phyloP scores from a whole-genome alignment of 2,329 filamentous ascomycete genomes.

The Beauveria australis region DNA sequence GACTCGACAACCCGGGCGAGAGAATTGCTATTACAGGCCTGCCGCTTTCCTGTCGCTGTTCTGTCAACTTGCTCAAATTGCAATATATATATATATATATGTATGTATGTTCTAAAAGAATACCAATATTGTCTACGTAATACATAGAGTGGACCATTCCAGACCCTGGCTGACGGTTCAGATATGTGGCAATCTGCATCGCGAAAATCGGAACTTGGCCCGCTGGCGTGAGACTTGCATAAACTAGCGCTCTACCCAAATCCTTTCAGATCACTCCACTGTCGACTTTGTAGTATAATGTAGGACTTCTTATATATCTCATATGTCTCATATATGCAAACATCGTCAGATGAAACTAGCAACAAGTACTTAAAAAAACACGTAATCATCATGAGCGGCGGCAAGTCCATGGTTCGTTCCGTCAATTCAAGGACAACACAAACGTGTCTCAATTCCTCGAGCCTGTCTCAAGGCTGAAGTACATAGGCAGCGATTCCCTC shows the following conservation, averaged over 20 bases:
- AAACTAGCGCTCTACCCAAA: background rate
- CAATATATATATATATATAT: background rate
- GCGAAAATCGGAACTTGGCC: background rate
- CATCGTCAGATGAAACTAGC: background rate
- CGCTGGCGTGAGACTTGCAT: background rate
- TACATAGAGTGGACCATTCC: background rate
- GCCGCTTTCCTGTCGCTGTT: background rate
- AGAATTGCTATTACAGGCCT: background rate
- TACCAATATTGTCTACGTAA: background rate
- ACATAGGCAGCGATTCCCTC: conserved; percentile 6
- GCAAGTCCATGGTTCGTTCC: background rate
- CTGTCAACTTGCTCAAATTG: background rate
- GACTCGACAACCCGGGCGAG: background rate
- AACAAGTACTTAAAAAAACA: background rate
- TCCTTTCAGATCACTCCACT: background rate
- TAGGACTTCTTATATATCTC: too few species aligned
- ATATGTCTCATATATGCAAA: background rate
- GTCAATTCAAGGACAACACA: background rate
- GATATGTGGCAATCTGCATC: background rate
- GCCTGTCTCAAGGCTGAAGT: background rate
- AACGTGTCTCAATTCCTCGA: background rate
- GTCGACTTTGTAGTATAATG: background rate
- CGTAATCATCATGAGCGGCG: background rate
- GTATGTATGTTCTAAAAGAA: background rate
- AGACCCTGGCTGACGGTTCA: background rate